Evolutionary conservation across 192 early-diverging fungal genomes (phyloP).

Genomic region (Backusella mclennaniae): DNA sequence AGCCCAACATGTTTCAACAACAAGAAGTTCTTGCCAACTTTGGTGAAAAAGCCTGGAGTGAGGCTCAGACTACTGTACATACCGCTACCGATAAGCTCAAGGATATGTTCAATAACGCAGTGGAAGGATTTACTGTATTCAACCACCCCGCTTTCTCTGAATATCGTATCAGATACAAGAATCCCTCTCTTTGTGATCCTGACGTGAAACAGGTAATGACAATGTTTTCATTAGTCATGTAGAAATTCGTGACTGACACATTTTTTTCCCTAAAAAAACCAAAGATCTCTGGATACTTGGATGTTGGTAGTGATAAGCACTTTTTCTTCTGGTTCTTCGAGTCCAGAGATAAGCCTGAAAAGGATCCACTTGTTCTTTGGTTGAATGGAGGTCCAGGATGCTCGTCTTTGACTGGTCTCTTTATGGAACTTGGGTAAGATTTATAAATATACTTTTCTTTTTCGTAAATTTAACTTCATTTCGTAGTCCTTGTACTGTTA

Average conservation of each 20-base stretch:
- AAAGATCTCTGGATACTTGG: conserved; percentile 77
- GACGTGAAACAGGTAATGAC: conserved; percentile 76
- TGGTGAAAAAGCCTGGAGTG: conserved; percentile 12
- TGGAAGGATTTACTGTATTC: conserved; percentile 42
- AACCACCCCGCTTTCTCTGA: conserved; percentile 66
- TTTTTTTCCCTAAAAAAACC: background rate
- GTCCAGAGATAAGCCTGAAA: conserved; percentile 70
- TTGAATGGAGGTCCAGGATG: conserved; percentile 45
- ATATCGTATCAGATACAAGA: conserved; percentile 72
- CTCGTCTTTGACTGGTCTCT: conserved; percentile 40
- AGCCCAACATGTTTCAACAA: conserved; percentile 2
- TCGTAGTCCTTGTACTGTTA: conserved; percentile 81
- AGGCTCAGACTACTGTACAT: background rate
- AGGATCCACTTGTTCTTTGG: conserved; percentile 55
- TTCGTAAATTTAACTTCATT: background rate
- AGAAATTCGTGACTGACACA: background rate
- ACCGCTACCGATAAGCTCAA: conserved; percentile 13
- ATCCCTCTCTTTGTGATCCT: conserved; percentile 81
- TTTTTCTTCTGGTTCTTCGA: conserved; percentile 99
- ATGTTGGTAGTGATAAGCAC: conserved; percentile 68
- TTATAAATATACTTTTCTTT: background rate
- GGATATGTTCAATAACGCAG: conserved; percentile 37
- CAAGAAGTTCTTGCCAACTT: conserved; percentile 6
- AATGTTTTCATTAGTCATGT: conserved; percentile 4
- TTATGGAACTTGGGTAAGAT: conserved; percentile 41